phyloP scores from a whole-genome alignment of 2,329 filamentous ascomycete genomes.

The Exutisphaerella laricina region DNA sequence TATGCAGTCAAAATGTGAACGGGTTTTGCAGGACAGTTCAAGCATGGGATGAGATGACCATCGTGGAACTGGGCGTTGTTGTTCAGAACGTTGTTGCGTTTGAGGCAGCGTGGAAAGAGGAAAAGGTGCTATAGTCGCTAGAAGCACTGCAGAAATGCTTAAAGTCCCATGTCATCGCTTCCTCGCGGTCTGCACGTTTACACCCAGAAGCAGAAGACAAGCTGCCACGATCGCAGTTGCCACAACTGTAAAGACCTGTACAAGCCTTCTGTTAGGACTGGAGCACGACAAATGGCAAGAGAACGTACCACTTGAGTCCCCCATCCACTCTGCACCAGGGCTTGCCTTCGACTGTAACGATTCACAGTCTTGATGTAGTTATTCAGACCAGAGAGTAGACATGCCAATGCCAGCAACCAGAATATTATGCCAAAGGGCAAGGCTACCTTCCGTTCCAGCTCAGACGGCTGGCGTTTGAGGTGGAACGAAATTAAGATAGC shows the following conservation, averaged over 20 bases:
- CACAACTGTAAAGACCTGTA: constrained; percentile 57
- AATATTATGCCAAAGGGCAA: constrained; percentile 82
- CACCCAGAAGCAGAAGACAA: constrained; percentile 56
- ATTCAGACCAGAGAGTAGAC: constrained; percentile 67
- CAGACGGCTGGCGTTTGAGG: constrained; percentile 65
- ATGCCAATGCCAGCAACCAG: constrained; percentile 75
- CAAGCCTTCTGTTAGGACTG: too few relatives aligned
- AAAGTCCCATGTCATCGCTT: neutral
- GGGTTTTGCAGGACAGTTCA: too few relatives aligned
- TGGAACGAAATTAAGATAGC: constrained; percentile 94
- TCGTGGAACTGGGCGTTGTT: too few relatives aligned
- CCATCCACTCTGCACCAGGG: constrained; percentile 89
- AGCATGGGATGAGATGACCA: too few relatives aligned
- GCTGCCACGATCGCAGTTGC: constrained; percentile 60
- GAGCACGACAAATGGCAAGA: too few relatives aligned
- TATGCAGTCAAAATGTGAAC: too few relatives aligned
- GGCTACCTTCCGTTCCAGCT: constrained; percentile 69
- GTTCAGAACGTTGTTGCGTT: too few relatives aligned
- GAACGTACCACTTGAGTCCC: constrained; percentile 71
- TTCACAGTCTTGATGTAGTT: constrained; percentile 84
- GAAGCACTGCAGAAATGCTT: too few relatives aligned
- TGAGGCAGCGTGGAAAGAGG: too few relatives aligned
- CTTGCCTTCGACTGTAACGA: constrained; percentile 70
- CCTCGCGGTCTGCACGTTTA: constrained; percentile 28
- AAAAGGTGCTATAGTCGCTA: too few relatives aligned